Base-by-base conservation (phyloP, 495 filamentous ascomycete genomes). In the Hyphodiscus hymeniophilus region DNA sequence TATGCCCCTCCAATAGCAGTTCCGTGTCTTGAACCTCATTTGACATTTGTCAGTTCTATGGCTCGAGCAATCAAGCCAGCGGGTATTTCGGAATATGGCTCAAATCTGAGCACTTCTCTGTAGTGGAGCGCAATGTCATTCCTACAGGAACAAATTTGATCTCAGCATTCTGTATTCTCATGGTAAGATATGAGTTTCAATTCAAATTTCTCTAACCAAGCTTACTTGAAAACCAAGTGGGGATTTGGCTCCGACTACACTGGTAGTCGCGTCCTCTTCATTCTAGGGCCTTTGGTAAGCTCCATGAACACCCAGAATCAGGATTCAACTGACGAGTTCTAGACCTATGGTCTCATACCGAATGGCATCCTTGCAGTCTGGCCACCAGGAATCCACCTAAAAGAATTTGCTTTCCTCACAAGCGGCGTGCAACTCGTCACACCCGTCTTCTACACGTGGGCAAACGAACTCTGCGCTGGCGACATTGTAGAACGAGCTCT, bases 341-440 rank as follows among this genome's bases (percentile, higher is more conserved):
- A 57, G 54, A 42, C 50, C 17, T 52, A 54, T 31, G 55, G 57
- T 8, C 51, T 63, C 3, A 34, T 66, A 8, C 63, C 63, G 13
- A 66, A 66, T 39, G 63, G 55, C 7, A 60, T 60, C n/a, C 24
- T 58, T 0, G 58, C 58, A 0, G 15, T 53, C 10, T 60, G 58
- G 55, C 58, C 58, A n/a, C 24, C 55, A 1, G 55, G 58, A 20
- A 16, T 55, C 17, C 32, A 35, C 11, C 12, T 57, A 8, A 57
- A 57, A 18, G 51, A 55, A 31, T 60, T 60, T 17, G 55, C 58
- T 3, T 57, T 60, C 30, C 23, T 60, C 11, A 60, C 55, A 1
- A 40, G 21, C 12, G 49, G 49, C 8, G 46, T 57, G 10, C 63
- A 65, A 32, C 55, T 65, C 6, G 62, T 65, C 59, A 61, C 63